Conservation (phyloP, 352 stramenopile genomes). For the Phytophthora pseudosyringae region DNA sequence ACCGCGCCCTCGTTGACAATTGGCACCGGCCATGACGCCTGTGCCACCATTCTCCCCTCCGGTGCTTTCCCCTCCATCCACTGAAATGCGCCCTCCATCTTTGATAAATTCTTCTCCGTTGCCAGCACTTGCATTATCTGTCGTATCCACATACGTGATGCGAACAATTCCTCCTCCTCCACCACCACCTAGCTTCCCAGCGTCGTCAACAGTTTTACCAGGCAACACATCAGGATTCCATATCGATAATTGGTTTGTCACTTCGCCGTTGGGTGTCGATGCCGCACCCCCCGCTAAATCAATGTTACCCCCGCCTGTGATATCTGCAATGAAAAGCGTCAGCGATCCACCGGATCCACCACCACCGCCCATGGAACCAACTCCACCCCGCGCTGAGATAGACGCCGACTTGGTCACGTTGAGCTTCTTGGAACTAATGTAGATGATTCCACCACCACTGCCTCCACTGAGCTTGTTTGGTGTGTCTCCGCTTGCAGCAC, state of each 20-base stretch:
- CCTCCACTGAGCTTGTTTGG: conserved; percentile 63
- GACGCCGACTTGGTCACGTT: conserved; percentile 46
- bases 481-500: conserved; percentile 56
- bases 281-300: conserved; percentile 63
- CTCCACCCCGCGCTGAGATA: conserved; percentile 60
- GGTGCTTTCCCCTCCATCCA: conserved; percentile 54
- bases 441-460: conserved; percentile 74
- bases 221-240: conserved; percentile 37
- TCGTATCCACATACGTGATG: conserved; percentile 52
- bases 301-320: conserved; percentile 64
- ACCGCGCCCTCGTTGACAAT: conserved; percentile 72
- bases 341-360: conserved; percentile 77
- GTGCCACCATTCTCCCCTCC: conserved; percentile 63
- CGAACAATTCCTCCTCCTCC: conserved; percentile 67
- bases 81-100: conserved; percentile 53
- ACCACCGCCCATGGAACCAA: conserved; percentile 66
- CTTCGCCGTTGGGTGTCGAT: conserved; percentile 14
- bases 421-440: conserved; percentile 63
- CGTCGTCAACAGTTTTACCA: conserved; percentile 13
- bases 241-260: conserved; percentile 31
- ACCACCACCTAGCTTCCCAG: conserved; percentile 56
- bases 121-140: conserved; percentile 25
- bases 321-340: conserved; percentile 60
- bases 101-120: conserved; percentile 66
- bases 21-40: conserved; percentile 57